These are phyloP conservation scores for Hymenoscyphus occultus DNA, from an alignment of 2,329 filamentous ascomycete genomes.

Conservation along the genomic window DNA sequence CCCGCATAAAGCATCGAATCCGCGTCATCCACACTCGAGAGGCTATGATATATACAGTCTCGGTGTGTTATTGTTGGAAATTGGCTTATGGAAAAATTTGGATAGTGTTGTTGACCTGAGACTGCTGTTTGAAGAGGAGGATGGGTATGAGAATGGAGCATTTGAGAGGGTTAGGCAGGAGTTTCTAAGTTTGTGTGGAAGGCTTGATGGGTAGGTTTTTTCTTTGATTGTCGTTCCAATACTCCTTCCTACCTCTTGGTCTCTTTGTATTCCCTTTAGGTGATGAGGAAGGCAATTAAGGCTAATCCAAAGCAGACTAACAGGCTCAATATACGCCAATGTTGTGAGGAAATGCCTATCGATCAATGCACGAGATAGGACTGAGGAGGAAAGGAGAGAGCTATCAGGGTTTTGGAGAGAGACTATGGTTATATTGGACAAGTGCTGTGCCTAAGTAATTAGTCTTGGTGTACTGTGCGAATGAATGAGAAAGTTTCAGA, in stretches of 20 bases:
- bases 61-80: slow-evolving; percentile 50
- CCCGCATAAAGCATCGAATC: slow-evolving; percentile 28
- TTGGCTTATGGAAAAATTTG: slow-evolving; percentile 47
- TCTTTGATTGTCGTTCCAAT: too few relatives aligned
- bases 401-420: slow-evolving; percentile 25
- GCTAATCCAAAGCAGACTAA: slow-evolving; percentile 17
- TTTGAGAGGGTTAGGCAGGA: slow-evolving; percentile 26
- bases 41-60: slow-evolving; percentile 46
- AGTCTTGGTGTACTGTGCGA: not conserved
- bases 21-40: slow-evolving; percentile 35
- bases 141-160: slow-evolving; percentile 20
- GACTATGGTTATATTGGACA: slow-evolving; percentile 24
- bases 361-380: slow-evolving; percentile 24
- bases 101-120: slow-evolving; percentile 30
- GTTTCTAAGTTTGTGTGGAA: slow-evolving; percentile 26
- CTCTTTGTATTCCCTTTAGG: not conserved
- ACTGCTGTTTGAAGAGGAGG: not conserved
- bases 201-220: slow-evolving; percentile 27
- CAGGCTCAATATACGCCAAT: slow-evolving; percentile 28
- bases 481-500: not conserved
- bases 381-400: slow-evolving; percentile 22
- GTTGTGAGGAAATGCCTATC: slow-evolving; percentile 28
- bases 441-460: slow-evolving; percentile 21
- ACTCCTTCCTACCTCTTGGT: too few relatives aligned
- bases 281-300: not conserved